phyloP scores from a whole-genome alignment of 2,329 filamentous ascomycete genomes.

The Aspergillus fischeri region DNA sequence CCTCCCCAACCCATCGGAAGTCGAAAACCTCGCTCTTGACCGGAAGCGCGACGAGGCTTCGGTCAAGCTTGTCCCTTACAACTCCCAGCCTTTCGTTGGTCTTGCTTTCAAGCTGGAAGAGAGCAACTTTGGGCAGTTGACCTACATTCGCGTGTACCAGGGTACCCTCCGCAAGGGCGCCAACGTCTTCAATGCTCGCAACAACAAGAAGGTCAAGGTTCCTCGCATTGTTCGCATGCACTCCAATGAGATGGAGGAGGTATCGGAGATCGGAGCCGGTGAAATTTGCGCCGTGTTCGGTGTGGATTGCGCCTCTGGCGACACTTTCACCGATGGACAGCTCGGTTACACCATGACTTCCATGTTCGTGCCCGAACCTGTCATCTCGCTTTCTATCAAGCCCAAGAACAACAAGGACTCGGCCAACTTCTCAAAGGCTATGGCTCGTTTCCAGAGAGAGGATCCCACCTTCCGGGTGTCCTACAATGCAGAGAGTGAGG shows the following conservation, averaged over 20 bases:
- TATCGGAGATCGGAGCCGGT: constrained; percentile 84
- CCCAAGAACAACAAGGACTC: constrained; percentile 90
- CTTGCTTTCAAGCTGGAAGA: constrained; percentile 98
- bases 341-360: constrained; percentile 94
- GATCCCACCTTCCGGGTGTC: constrained; percentile 96
- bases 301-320: constrained; percentile 93
- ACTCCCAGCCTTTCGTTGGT: constrained; percentile 88
- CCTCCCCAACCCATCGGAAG: constrained; percentile 84
- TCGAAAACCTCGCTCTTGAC: constrained; percentile 86
- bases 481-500: constrained; percentile 85
- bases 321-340: constrained; percentile 93
- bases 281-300: constrained; percentile 99
- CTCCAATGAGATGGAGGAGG: constrained; percentile 98
- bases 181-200: constrained; percentile 90
- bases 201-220: constrained; percentile 92
- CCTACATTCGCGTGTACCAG: constrained; percentile 98
- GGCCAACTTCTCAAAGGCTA: constrained; percentile 95
- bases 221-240: constrained; percentile 99
- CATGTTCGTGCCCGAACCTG: constrained; percentile 94
- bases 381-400: constrained; percentile 96
- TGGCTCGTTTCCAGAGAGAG: constrained; percentile 97
- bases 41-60: constrained; percentile 70
- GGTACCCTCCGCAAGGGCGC: constrained; percentile 82
- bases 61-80: constrained; percentile 88
- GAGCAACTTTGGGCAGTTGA: constrained; percentile 96